Conservation (phyloP, 495 filamentous ascomycete species). For the Entonaema liquescens region DNA sequence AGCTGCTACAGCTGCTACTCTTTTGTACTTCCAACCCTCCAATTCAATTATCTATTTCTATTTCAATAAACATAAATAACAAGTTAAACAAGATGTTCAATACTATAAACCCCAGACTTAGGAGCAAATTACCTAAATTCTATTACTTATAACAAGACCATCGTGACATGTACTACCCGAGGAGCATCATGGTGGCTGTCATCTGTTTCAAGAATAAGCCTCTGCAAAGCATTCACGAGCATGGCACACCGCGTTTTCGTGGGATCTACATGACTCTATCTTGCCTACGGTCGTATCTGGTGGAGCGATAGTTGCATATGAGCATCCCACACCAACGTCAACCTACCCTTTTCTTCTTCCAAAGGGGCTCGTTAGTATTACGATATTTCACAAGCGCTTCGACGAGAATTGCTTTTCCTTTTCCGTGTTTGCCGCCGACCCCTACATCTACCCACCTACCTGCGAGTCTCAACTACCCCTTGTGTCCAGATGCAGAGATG, state of each 20-base stretch:
- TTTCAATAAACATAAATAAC: neutral
- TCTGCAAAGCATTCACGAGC: slow-evolving; percentile 20
- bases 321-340: slow-evolving; percentile 7
- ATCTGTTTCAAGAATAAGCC: slow-evolving; percentile 16
- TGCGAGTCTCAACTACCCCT: slow-evolving; percentile 3
- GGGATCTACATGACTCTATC: slow-evolving; percentile 34
- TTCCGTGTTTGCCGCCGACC: slow-evolving; percentile 26
- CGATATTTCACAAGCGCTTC: slow-evolving; percentile 10
- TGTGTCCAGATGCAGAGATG: slow-evolving; percentile 17
- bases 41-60: neutral
- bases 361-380: neutral
- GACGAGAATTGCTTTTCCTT: slow-evolving; percentile 15
- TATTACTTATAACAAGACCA: neutral
- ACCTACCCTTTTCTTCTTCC: slow-evolving; percentile 13
- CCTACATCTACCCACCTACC: neutral
- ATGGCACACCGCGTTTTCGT: slow-evolving; percentile 41
- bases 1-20: too few species aligned
- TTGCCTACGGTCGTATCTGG: slow-evolving; percentile 21
- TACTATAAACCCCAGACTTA: slow-evolving; percentile 4
- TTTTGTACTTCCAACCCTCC: neutral
- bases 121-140: too few species aligned
- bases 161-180: neutral
- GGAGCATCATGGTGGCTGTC: slow-evolving; percentile 9
- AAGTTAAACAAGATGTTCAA: neutral
- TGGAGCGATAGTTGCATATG: slow-evolving; percentile 16